Evolutionary conservation across 331 rosid species (phyloP).

Genomic region (Malus hybrid): DNA sequence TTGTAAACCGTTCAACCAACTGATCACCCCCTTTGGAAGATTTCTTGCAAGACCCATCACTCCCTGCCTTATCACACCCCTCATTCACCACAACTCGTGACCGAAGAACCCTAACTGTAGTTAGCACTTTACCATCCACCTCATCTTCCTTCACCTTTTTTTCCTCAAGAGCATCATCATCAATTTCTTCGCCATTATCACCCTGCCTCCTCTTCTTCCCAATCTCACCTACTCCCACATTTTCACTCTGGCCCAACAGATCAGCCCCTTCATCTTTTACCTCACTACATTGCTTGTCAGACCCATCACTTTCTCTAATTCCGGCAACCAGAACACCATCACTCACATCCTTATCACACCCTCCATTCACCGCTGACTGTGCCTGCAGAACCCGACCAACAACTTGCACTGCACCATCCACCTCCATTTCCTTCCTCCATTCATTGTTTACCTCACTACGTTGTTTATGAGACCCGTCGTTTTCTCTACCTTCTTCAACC

Average conservation of each 20-base stretch:
- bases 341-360: conserved; percentile 19
- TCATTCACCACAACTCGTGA: conserved; percentile 31
- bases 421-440: conserved; percentile 14
- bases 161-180: conserved; percentile 14
- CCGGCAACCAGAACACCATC: conserved; percentile 14
- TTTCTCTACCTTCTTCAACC: conserved; percentile 9
- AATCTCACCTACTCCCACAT: conserved; percentile 31
- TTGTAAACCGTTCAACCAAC: conserved; percentile 12
- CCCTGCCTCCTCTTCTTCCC: conserved; percentile 24
- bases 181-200: conserved; percentile 13
- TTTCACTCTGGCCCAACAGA: conserved; percentile 16
- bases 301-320: conserved; percentile 10
- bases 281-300: conserved; percentile 19
- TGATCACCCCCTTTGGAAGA: conserved; percentile 23
- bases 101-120: conserved; percentile 53
- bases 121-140: conserved; percentile 12
- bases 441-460: no score
- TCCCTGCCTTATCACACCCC: conserved; percentile 27
- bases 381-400: conserved; percentile 59
- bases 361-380: conserved; percentile 24
- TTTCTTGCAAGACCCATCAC: conserved; percentile 13
- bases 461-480: conserved; percentile 8
- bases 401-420: conserved; percentile 15
- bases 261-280: conserved; percentile 25
- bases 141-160: conserved; percentile 25